Conservation (phyloP, 2,329 filamentous ascomycete species). For the Endocalyx cinctus region DNA sequence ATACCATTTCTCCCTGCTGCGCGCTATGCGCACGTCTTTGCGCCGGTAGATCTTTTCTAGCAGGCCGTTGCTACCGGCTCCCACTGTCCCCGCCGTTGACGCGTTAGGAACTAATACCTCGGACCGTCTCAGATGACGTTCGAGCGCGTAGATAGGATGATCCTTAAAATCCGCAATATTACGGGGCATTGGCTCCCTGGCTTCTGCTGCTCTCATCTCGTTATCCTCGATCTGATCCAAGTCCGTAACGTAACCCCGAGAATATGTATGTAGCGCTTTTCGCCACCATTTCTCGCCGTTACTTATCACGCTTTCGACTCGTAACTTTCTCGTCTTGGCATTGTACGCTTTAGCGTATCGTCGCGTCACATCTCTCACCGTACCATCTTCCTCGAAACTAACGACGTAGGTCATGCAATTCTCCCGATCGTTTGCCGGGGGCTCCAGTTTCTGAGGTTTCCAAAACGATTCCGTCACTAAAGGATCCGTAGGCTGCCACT, state of each 20-base stretch:
- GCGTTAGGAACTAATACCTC: constrained; percentile 73
- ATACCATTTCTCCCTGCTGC: constrained; percentile 86
- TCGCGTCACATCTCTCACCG: constrained; percentile 77
- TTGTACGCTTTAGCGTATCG: constrained; percentile 86
- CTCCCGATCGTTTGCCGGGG: constrained; percentile 69
- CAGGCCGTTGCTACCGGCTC: constrained; percentile 55
- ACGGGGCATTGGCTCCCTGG: constrained; percentile 77
- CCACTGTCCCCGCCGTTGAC: constrained; percentile 71
- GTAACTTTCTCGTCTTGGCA: constrained; percentile 76
- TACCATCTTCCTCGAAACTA: constrained; percentile 76
- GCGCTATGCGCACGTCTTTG: constrained; percentile 71
- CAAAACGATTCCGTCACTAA: constrained; percentile 74
- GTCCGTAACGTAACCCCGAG: constrained; percentile 44
- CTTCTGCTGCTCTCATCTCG: constrained; percentile 66
- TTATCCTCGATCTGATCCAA: constrained; percentile 80
- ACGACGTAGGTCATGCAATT: constrained; percentile 82
- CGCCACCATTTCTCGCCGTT: constrained; percentile 50
- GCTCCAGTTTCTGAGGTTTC: constrained; percentile 73
- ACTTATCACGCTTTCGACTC: constrained; percentile 63
- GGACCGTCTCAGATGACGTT: constrained; percentile 76
- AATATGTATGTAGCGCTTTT: constrained; percentile 45
- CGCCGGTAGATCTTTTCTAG: constrained; percentile 80
- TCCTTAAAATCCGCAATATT: constrained; percentile 85
- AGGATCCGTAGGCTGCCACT: constrained; percentile 86
- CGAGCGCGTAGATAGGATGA: constrained; percentile 78